Evolutionary conservation across 192 early-diverging fungal genomes (phyloP).

Genomic region (Coemansia umbellata): DNA sequence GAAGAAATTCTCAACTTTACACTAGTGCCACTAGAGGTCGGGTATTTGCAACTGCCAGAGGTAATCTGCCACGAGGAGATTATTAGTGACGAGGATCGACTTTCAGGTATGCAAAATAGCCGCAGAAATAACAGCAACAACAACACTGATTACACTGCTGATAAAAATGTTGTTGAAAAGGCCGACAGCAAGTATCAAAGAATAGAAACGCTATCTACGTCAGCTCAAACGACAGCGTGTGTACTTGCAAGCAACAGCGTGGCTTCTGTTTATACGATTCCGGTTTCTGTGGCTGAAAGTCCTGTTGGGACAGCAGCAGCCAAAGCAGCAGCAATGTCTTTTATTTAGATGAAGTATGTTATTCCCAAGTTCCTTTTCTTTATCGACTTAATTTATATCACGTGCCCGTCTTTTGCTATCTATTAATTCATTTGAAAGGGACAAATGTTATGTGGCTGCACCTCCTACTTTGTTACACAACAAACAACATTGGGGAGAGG

Average conservation of each 20-base stretch:
- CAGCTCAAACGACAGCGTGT: slow-evolving; percentile 4
- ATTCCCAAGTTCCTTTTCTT: too few species aligned
- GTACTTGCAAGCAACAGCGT: slow-evolving; percentile 15
- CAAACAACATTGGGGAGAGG: too few species aligned
- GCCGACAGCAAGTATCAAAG: not conserved
- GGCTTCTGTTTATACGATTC: slow-evolving; percentile 29
- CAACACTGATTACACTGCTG: not conserved
- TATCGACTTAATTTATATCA: too few species aligned
- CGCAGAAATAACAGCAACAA: too few species aligned
- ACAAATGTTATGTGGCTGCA: too few species aligned
- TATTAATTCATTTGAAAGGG: too few species aligned
- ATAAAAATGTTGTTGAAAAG: not conserved
- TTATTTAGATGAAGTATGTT: not conserved
- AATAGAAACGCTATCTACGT: not conserved
- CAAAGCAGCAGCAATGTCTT: not conserved
- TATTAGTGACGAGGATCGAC: not conserved
- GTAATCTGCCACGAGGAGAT: slow-evolving; percentile 27
- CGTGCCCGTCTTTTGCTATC: too few species aligned
- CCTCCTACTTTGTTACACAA: too few species aligned
- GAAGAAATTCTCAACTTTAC: slow-evolving; percentile 4
- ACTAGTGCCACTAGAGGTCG: slow-evolving; percentile 32
- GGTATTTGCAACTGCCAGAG: slow-evolving; percentile 35
- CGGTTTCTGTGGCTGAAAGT: slow-evolving; percentile 16
- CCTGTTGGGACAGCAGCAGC: not conserved
- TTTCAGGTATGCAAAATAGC: not conserved